Percentiles rank a stretch among this genome's conserved stretches.
Evolutionary conservation across 2,329 filamentous ascomycete genomes (phyloP).

Genomic region (Nectriaceae sp.): DNA sequence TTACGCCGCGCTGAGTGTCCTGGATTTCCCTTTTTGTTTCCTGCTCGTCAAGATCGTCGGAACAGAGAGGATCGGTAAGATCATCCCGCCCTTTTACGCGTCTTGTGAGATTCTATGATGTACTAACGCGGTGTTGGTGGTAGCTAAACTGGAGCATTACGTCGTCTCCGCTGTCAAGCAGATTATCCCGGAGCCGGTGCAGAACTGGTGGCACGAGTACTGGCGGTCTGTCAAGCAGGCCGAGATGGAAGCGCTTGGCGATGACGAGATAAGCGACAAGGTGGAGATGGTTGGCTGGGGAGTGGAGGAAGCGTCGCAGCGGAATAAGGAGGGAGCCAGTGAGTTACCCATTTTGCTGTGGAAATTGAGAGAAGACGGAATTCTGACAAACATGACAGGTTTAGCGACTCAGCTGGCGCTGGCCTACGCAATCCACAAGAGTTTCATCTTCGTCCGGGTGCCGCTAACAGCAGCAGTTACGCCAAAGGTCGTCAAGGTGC

Average conservation of each 20-base stretch:
- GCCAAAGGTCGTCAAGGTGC: constrained; percentile 88
- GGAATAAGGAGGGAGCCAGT: constrained; percentile 71
- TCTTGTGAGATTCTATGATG: not conserved
- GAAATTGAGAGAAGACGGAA: constrained; percentile 6
- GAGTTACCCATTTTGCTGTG: constrained; percentile 43
- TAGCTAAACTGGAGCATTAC: constrained; percentile 63
- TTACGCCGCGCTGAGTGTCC: constrained; percentile 77
- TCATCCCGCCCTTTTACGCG: not conserved
- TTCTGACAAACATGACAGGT: constrained; percentile 44
- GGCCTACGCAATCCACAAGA: constrained; percentile 97
- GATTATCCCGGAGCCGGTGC: constrained; percentile 60
- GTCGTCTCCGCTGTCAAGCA: constrained; percentile 61
- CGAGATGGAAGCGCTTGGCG: constrained; percentile 45
- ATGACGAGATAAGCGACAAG: constrained; percentile 45
- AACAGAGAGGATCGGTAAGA: constrained; percentile 78
- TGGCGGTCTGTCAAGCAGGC: constrained; percentile 48
- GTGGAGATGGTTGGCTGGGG: constrained; percentile 59
- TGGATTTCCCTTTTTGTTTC: constrained; percentile 97
- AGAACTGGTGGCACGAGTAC: constrained; percentile 54
- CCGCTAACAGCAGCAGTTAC: constrained; percentile 87
- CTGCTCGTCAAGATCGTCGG: constrained; percentile 80
- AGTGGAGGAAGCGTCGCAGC: constrained; percentile 63
- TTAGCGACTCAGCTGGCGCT: constrained; percentile 82
- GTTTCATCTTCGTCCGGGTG: constrained; percentile 94
- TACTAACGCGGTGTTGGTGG: constrained; percentile 13